These are phyloP conservation scores for Penicillium dipodomyicola DNA, from an alignment of 495 filamentous ascomycete genomes.

Conservation along the genomic window DNA sequence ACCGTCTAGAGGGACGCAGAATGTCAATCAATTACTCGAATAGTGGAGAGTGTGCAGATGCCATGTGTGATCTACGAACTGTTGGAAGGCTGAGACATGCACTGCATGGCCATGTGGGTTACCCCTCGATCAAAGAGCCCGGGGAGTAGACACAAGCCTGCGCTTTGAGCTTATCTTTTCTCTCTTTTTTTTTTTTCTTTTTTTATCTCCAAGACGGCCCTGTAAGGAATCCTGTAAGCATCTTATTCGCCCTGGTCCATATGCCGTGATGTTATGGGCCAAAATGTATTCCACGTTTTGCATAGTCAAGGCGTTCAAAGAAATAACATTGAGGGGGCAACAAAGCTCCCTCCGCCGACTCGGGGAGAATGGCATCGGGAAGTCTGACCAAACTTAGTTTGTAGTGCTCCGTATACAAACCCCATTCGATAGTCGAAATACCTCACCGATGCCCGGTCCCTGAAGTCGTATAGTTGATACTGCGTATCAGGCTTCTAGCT, in stretches of 20 bases:
- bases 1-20: neutral
- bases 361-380: neutral
- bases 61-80: slow-evolving; percentile 1
- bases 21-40: slow-evolving; percentile 2
- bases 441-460: neutral
- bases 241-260: slow-evolving; percentile 1
- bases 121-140: slow-evolving; percentile 1
- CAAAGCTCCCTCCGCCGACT: neutral
- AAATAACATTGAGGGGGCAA: neutral
- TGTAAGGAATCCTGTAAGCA: slow-evolving; percentile 14
- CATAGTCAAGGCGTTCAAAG: neutral
- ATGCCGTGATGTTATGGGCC: neutral
- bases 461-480: neutral
- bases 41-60: neutral
- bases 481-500: neutral
- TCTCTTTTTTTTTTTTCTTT: slow-evolving; percentile 6
- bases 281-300: neutral
- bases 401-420: neutral
- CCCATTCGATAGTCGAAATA: neutral
- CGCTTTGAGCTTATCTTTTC: slow-evolving; percentile 10
- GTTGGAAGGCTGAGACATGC: neutral
- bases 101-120: slow-evolving; percentile 6
- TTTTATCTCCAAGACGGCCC: neutral
- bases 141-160: neutral
- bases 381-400: neutral